Conservation (phyloP, 1,284 basidiomycete genomes). For the Trichosporon sp. region DNA sequence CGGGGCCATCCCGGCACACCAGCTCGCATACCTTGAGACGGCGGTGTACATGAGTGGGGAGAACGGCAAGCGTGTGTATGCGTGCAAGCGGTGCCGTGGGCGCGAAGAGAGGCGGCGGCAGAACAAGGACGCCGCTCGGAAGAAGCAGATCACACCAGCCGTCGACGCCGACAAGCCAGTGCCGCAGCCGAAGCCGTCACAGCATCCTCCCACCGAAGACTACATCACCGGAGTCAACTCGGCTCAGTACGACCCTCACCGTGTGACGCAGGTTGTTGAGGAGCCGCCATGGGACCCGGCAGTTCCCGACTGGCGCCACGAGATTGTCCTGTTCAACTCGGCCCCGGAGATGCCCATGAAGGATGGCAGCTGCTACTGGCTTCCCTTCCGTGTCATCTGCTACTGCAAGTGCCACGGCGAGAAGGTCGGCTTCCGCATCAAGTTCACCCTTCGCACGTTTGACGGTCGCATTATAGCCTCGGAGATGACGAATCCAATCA, state of each 20-base stretch:
- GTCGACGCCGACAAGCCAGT: slow-evolving; percentile 24
- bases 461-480: slow-evolving; percentile 74
- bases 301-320: slow-evolving; percentile 48
- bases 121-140: slow-evolving; percentile 38
- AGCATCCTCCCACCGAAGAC: slow-evolving; percentile 27
- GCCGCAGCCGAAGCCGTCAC: slow-evolving; percentile 12
- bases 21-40: slow-evolving; percentile 41
- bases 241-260: slow-evolving; percentile 37
- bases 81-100: slow-evolving; percentile 74
- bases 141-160: slow-evolving; percentile 31
- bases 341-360: slow-evolving; percentile 85
- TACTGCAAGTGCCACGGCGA: slow-evolving; percentile 99
- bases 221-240: slow-evolving; percentile 41
- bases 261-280: slow-evolving; percentile 37
- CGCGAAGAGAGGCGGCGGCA: slow-evolving; percentile 61
- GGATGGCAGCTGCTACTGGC: slow-evolving; percentile 68
- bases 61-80: slow-evolving; percentile 55
- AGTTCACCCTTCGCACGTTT: slow-evolving; percentile 80
- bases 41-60: slow-evolving; percentile 44
- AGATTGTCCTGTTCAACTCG: slow-evolving; percentile 94
- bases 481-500: slow-evolving; percentile 82
- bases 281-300: slow-evolving; percentile 42
- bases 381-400: slow-evolving; percentile 94
- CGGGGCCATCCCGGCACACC: slow-evolving; percentile 33
- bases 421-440: slow-evolving; percentile 88